phyloP scores from a whole-genome alignment of 208 protist genomes.

The Angomonas deanei region DNA sequence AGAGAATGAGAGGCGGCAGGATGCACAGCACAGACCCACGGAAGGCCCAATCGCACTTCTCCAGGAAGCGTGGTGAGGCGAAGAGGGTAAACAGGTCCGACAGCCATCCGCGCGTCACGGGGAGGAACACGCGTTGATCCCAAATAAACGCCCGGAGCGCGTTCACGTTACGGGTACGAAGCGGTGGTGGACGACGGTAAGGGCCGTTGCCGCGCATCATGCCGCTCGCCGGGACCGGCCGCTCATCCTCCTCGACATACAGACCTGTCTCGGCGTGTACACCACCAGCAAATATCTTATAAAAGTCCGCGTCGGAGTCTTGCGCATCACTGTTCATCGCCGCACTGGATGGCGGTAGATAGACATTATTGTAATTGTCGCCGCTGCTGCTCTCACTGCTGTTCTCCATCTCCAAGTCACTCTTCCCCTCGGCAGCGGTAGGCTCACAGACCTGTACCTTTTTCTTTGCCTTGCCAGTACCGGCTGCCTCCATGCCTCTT shows the following conservation, averaged over 20 bases:
- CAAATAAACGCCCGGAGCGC: conserved; percentile 73
- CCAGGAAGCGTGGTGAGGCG: conserved; percentile 74
- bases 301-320: background rate
- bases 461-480: too few species aligned
- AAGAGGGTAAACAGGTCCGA: conserved; percentile 46
- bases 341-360: too few species aligned
- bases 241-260: too few species aligned
- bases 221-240: background rate
- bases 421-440: too few species aligned
- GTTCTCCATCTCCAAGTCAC: too few species aligned
- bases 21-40: conserved; percentile 71
- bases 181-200: background rate
- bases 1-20: conserved; percentile 71
- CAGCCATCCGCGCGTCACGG: conserved; percentile 33
- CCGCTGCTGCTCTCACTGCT: too few species aligned
- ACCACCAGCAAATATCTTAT: background rate
- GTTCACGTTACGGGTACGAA: conserved; percentile 46
- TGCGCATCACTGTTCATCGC: background rate
- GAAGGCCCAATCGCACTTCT: conserved; percentile 81
- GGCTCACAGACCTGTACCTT: too few species aligned
- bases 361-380: too few species aligned
- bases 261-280: background rate
- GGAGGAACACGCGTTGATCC: conserved; percentile 70
- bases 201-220: background rate
- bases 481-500: too few species aligned